Evolutionary conservation across 441 rosid genomes (phyloP).

Genomic region (California macrophylla): DNA sequence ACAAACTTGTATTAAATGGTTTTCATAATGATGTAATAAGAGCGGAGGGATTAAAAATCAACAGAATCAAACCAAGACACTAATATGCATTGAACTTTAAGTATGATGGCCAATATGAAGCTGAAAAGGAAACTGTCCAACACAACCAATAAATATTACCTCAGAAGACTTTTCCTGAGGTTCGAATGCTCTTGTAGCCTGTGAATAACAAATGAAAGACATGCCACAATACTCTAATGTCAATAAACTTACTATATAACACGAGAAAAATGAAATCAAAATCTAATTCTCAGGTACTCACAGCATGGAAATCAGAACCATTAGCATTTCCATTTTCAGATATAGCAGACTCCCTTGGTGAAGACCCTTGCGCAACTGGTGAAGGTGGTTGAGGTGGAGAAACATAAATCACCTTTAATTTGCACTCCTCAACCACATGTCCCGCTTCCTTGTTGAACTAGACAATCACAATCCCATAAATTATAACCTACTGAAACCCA

Average conservation of each 20-base stretch:
- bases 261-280: background rate
- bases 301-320: slow-evolving; percentile 39
- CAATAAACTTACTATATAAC: background rate
- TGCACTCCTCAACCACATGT: slow-evolving; percentile 58
- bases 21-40: background rate
- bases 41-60: background rate
- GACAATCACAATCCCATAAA: slow-evolving; percentile 8
- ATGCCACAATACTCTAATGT: slow-evolving; percentile 7
- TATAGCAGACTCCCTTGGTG: slow-evolving; percentile 46
- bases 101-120: slow-evolving; percentile 5
- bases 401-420: slow-evolving; percentile 52
- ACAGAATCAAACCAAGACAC: background rate
- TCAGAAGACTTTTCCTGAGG: slow-evolving; percentile 43
- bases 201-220: slow-evolving; percentile 19
- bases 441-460: slow-evolving; percentile 71
- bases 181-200: slow-evolving; percentile 44
- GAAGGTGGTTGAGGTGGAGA: slow-evolving; percentile 73
- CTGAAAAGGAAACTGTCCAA: background rate
- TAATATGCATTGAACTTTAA: background rate
- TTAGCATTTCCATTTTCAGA: slow-evolving; percentile 45
- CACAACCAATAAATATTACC: slow-evolving; percentile 28
- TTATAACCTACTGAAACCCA: background rate
- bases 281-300: slow-evolving; percentile 23
- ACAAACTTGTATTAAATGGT: background rate
- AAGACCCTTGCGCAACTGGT: slow-evolving; percentile 63